These are phyloP conservation scores for Globisporangium echinulatum DNA, from an alignment of 352 stramenopile species.

Conservation along the genomic window DNA sequence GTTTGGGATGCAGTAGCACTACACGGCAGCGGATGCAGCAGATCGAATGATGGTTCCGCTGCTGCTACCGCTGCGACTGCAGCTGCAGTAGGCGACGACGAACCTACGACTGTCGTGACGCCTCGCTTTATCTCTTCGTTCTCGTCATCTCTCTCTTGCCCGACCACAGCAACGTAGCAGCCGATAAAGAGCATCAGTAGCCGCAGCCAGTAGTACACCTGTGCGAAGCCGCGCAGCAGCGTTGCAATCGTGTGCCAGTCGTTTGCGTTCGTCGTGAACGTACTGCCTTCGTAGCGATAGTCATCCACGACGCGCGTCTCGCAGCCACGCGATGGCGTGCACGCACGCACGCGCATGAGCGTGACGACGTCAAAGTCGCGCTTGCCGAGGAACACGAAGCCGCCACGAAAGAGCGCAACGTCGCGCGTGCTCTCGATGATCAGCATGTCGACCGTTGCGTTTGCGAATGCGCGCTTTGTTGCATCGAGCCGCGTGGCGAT, in stretches of 20 bases:
- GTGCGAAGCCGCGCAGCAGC: background rate
- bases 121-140: too few relatives aligned
- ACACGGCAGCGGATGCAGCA: too few relatives aligned
- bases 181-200: background rate
- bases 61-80: background rate
- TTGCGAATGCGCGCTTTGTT: background rate
- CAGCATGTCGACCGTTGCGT: constrained; percentile 7
- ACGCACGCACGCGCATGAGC: constrained; percentile 5
- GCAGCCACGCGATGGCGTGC: background rate
- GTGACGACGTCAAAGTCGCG: constrained; percentile 7
- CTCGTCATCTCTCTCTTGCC: too few relatives aligned
- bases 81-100: background rate
- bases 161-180: constrained; percentile 6
- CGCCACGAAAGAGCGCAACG: constrained; percentile 1
- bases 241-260: constrained; percentile 5
- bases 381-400: constrained; percentile 6
- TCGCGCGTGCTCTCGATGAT: constrained; percentile 6
- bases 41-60: too few relatives aligned
- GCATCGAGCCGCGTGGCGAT: background rate
- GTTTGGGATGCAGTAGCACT: too few relatives aligned
- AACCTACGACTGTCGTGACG: too few relatives aligned
- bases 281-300: constrained; percentile 12
- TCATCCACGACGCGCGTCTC: constrained; percentile 2
- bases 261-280: constrained; percentile 1
- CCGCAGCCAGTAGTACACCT: constrained; percentile 10